Conservation (phyloP, 768 basidiomycete species). For the Gautieria morchelliformis region DNA sequence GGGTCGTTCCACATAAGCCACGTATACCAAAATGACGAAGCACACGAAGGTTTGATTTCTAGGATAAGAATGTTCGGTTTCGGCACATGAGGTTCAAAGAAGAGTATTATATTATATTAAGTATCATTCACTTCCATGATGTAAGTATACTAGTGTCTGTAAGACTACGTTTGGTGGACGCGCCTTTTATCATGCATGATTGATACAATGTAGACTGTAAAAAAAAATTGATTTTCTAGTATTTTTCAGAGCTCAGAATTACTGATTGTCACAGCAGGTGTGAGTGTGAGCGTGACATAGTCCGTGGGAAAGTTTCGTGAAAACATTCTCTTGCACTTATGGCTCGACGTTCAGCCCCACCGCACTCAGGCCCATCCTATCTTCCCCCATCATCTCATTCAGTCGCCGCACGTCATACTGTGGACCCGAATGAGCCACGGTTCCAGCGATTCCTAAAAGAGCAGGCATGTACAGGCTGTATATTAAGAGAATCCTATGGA, state of each 20-base stretch:
- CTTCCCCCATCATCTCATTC: slow-evolving; percentile 39
- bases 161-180: too few relatives aligned
- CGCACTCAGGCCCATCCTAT: slow-evolving; percentile 42
- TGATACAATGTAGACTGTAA: not conserved
- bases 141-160: not conserved
- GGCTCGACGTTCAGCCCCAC: slow-evolving; percentile 61
- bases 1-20: not conserved
- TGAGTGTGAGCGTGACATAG: too few relatives aligned
- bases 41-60: not conserved
- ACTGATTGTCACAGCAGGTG: too few relatives aligned
- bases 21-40: not conserved
- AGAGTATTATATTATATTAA: too few relatives aligned
- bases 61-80: not conserved
- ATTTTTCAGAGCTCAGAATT: too few relatives aligned
- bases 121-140: not conserved
- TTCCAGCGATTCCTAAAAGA: slow-evolving; percentile 48
- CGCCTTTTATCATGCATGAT: too few relatives aligned
- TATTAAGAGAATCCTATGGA: not conserved
- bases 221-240: too few relatives aligned
- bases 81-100: not conserved
- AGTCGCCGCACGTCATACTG: slow-evolving; percentile 27
- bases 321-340: slow-evolving; percentile 26
- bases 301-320: not conserved
- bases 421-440: slow-evolving; percentile 52
- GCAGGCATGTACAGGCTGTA: slow-evolving; percentile 37